Base-by-base conservation (phyloP, 768 basidiomycete species). In the Termitomyces sp. region DNA sequence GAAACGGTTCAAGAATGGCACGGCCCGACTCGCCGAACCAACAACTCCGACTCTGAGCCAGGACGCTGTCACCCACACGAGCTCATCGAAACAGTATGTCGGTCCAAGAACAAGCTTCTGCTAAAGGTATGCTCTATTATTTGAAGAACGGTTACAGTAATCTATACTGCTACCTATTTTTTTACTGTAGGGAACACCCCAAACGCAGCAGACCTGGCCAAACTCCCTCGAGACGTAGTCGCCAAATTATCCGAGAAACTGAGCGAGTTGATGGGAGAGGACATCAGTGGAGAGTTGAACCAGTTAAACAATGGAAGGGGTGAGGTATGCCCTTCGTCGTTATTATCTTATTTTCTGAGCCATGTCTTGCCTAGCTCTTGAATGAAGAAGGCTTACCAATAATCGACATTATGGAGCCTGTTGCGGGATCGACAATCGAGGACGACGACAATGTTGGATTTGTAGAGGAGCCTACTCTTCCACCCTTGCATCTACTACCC, bases 351-450 rank as follows among this genome's bases (percentile, higher is more conserved):
- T 43, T 55, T 31, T 58, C 59, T 60, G 54, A 60, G 56, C 61
- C 55, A 61, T 64, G 57, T 50, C 57, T 63, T 59, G 29, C 35
- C 7, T 56, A 91, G 89, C 73, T 86, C 50, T 61, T 86, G 38
- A 88, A 88, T 62, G 88, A 90, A 62, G 89, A 92, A 45, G 89
- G 88, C 3, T 78, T 89, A 36, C 89, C 89, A 11, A 86, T 92
- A 57, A 75, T 91, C 56, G 90, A 92, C 35, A 85, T 92, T 53
- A 79, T 77, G 29, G 90, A 92, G 63, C 83, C 82, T 39, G 62
- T 78, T 4, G 47, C 68, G 20, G 69, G 63, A 27, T 49, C 54
- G 25, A 59, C 60, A 38, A 58, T 60, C 13, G 29, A 49, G 35
- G 22, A 35, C 4, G 48, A 50, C 22, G 50, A 50, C 10, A 41